Conservation (phyloP, 2,329 filamentous ascomycete species). For the Phoma sp. region DNA sequence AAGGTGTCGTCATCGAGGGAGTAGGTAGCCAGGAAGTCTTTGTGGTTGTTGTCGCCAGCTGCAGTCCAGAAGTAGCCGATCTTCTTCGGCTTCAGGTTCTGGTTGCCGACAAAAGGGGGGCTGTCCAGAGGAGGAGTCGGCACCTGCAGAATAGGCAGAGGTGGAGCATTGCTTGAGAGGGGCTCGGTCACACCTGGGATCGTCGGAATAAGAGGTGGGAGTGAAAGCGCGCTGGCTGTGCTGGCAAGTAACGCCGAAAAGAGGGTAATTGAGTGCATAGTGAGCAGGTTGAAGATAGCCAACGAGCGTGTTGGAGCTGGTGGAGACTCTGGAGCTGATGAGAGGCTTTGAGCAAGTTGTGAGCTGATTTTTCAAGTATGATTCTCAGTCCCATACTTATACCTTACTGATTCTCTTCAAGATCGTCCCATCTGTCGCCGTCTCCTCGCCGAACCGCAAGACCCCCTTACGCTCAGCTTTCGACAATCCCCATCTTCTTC, state of each 20-base stretch:
- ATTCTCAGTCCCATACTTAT: constrained; percentile 28
- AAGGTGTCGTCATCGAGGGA: constrained; percentile 69
- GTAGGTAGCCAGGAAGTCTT: constrained; percentile 65
- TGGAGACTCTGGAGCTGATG: constrained; percentile 18
- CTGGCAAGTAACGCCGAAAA: constrained; percentile 27
- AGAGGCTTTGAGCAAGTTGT: constrained; percentile 37
- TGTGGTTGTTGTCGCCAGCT: constrained; percentile 65
- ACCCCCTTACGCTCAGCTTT: background rate
- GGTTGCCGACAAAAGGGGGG: constrained; percentile 58
- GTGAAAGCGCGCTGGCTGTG: constrained; percentile 39
- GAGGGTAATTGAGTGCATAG: constrained; percentile 32
- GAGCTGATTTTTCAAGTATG: constrained; percentile 27
- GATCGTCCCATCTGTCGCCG: background rate
- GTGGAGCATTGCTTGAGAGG: constrained; percentile 57
- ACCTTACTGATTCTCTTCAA: constrained; percentile 4
- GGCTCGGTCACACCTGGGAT: constrained; percentile 67
- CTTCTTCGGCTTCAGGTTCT: constrained; percentile 67
- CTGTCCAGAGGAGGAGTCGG: constrained; percentile 65
- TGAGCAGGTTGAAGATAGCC: constrained; percentile 6
- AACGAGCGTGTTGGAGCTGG: constrained; percentile 2
- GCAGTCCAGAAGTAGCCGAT: constrained; percentile 71
- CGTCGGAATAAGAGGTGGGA: constrained; percentile 64
- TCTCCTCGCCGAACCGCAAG: background rate
- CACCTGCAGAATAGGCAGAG: constrained; percentile 64
- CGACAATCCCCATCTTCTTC: constrained; percentile 26